Evolutionary conservation across 2,329 filamentous ascomycete genomes (phyloP).

Genomic region (Chaetomium strumarium): DNA sequence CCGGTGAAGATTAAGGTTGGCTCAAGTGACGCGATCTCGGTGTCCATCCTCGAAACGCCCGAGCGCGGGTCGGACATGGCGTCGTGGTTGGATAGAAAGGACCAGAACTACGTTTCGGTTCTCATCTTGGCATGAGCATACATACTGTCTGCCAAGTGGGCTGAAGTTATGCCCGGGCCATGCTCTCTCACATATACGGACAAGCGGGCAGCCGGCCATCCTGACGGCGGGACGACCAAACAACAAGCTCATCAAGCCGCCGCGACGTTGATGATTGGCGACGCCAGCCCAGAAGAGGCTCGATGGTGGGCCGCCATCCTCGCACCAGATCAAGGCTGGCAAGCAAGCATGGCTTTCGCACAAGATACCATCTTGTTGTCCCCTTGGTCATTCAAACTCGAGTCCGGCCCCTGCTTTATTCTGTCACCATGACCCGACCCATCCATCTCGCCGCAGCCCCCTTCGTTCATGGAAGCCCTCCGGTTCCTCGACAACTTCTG

Average conservation of each 20-base stretch:
- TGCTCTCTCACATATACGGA: neutral
- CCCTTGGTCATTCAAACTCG: constrained; percentile 19
- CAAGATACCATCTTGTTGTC: constrained; percentile 11
- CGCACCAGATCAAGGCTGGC: constrained; percentile 16
- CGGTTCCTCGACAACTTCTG: constrained; percentile 24
- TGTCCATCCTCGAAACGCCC: neutral
- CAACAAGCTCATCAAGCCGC: neutral
- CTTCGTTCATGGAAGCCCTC: constrained; percentile 18
- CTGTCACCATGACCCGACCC: neutral
- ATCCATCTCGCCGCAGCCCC: neutral
- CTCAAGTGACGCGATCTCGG: neutral
- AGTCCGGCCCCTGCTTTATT: constrained; percentile 1
- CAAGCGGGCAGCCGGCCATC: neutral
- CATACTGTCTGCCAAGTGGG: constrained; percentile 16
- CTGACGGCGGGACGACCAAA: neutral
- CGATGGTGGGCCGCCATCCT: constrained; percentile 15
- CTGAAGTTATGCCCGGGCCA: constrained; percentile 7
- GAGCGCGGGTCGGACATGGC: neutral
- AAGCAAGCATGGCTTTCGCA: constrained; percentile 8
- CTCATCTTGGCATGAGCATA: constrained; percentile 18
- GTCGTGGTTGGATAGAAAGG: constrained; percentile 6
- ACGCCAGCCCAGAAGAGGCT: constrained; percentile 7
- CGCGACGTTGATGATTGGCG: neutral
- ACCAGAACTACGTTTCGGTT: constrained; percentile 13
- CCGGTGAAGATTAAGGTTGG: neutral